Evolutionary conservation across 495 filamentous ascomycete species (phyloP).

Genomic region (Penicillium simplicissimum): DNA sequence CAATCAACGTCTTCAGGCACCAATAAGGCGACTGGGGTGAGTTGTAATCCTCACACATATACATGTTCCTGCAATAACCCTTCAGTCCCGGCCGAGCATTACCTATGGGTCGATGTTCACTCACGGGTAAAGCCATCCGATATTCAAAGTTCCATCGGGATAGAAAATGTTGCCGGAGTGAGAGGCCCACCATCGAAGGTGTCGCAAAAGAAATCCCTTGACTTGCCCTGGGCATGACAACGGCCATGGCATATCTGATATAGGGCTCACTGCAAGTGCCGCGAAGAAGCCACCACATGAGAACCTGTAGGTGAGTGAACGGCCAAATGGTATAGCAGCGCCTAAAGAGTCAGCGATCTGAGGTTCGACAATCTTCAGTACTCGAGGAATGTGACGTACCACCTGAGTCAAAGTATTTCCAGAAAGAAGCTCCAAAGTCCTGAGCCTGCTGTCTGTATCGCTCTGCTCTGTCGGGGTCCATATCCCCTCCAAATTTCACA

Average conservation of each 20-base stretch:
- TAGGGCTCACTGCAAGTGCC: slow-evolving; percentile 63
- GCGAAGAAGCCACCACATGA: slow-evolving; percentile 77
- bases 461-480: slow-evolving; percentile 43
- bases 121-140: slow-evolving; percentile 69
- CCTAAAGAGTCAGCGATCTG: slow-evolving; percentile 1
- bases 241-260: slow-evolving; percentile 52
- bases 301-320: slow-evolving; percentile 73
- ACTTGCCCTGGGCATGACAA: slow-evolving; percentile 60
- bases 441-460: slow-evolving; percentile 65
- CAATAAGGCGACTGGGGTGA: slow-evolving; percentile 69
- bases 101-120: neutral
- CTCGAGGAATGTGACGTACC: slow-evolving; percentile 3
- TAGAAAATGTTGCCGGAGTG: slow-evolving; percentile 58
- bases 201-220: slow-evolving; percentile 68
- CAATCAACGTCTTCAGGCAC: slow-evolving; percentile 70
- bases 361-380: neutral
- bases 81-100: neutral
- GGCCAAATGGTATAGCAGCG: slow-evolving; percentile 63
- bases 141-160: slow-evolving; percentile 62
- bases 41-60: slow-evolving; percentile 75
- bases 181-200: slow-evolving; percentile 73
- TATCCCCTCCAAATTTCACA: slow-evolving; percentile 15
- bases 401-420: slow-evolving; percentile 58
- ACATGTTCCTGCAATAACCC: slow-evolving; percentile 55
- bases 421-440: slow-evolving; percentile 61